Percentiles rank a stretch among this genome's conserved stretches.
phyloP scores from a whole-genome alignment of 208 protist genomes.

The Trypanosoma scelopori region DNA sequence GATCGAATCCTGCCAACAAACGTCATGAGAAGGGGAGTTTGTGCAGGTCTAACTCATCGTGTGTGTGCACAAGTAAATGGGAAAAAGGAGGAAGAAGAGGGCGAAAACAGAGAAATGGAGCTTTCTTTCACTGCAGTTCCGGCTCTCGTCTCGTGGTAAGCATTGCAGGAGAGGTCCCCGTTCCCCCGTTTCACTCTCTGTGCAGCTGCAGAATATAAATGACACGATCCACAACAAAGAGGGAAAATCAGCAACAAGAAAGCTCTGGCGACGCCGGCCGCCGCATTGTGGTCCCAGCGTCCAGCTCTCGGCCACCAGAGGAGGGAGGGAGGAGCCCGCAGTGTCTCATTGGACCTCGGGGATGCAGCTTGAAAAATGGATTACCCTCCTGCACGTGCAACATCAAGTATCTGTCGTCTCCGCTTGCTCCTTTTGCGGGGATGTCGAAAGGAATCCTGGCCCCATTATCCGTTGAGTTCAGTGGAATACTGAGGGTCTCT shows the following conservation, averaged over 20 bases:
- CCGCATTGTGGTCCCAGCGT: too few species aligned
- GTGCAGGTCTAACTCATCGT: background rate
- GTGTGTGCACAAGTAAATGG: background rate
- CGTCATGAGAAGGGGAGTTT: background rate
- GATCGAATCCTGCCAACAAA: background rate
- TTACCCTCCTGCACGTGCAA: constrained; percentile 17
- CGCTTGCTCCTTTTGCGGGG: constrained; percentile 3
- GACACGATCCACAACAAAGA: too few species aligned
- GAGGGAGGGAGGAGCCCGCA: constrained; percentile 9
- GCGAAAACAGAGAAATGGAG: constrained; percentile 25
- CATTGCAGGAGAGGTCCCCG: too few species aligned
- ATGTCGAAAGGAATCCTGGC: constrained; percentile 3
- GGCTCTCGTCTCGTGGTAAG: too few species aligned
- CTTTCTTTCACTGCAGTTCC: too few species aligned
- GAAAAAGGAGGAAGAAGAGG: constrained; percentile 29
- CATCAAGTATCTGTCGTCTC: background rate
- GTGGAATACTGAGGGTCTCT: constrained; percentile 11
- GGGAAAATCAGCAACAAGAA: too few species aligned
- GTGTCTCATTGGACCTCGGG: constrained; percentile 11
- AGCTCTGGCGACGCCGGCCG: too few species aligned
- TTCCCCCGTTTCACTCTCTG: too few species aligned
- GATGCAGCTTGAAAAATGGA: constrained; percentile 5
- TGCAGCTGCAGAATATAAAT: too few species aligned
- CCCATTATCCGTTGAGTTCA: constrained; percentile 12
- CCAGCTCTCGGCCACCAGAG: constrained; percentile 20